phyloP scores from a whole-genome alignment of 2,329 filamentous ascomycete genomes.

The Penicillium sp. region DNA sequence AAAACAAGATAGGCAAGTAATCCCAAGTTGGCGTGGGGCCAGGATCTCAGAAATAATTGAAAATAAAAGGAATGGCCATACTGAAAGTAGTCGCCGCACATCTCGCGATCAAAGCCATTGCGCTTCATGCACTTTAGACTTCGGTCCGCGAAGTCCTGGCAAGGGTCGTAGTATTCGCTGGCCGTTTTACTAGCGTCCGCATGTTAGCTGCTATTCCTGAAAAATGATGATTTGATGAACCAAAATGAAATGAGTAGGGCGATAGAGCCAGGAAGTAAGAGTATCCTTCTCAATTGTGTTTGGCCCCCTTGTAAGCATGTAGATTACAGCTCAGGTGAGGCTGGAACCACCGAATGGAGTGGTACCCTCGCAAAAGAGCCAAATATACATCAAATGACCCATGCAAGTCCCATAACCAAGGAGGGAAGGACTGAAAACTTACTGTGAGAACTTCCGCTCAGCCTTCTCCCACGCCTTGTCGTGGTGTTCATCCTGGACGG shows the following conservation, averaged over 20 bases:
- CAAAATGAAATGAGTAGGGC: no score
- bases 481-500: slow-evolving; percentile 26
- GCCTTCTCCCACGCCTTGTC: slow-evolving; percentile 64
- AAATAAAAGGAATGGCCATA: slow-evolving; percentile 56
- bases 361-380: slow-evolving; percentile 1
- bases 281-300: background rate
- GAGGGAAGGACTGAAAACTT: slow-evolving; percentile 32
- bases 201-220: slow-evolving; percentile 3
- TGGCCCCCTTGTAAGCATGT: background rate
- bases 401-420: background rate
- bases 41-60: background rate
- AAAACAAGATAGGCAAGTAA: background rate
- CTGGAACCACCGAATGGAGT: background rate
- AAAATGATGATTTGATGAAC: background rate
- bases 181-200: slow-evolving; percentile 70
- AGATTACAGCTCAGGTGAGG: background rate
- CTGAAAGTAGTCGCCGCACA: slow-evolving; percentile 97
- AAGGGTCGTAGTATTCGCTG: slow-evolving; percentile 93
- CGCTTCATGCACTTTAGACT: slow-evolving; percentile 88
- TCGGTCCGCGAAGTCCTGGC: slow-evolving; percentile 84
- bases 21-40: background rate
- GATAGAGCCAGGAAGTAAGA: background rate
- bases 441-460: slow-evolving; percentile 69
- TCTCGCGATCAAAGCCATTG: slow-evolving; percentile 82
- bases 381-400: background rate